A percentile compares a stretch with the other conserved stretches of the same genome.
phyloP scores from a whole-genome alignment of 805 yeast species.

The Ogataea thermomethanolica region DNA sequence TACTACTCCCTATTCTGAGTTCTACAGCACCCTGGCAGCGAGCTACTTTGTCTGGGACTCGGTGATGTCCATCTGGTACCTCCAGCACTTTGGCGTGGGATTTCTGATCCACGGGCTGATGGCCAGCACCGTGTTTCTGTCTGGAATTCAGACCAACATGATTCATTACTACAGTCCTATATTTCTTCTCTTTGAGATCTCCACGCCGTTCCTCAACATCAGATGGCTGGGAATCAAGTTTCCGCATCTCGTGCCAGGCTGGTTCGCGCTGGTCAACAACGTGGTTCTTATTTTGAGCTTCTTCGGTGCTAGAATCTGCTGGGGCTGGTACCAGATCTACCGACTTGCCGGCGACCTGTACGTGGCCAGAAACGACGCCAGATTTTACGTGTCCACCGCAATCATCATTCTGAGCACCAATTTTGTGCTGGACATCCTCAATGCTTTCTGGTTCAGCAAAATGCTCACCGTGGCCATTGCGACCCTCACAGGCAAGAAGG shows the following conservation, averaged over 20 bases:
- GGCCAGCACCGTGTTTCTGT: slow-evolving; percentile 32
- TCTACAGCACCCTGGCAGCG: slow-evolving; percentile 31
- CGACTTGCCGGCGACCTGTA: slow-evolving; percentile 29
- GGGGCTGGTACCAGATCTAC: slow-evolving; percentile 39
- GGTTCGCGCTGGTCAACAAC: slow-evolving; percentile 32
- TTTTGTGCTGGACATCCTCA: slow-evolving; percentile 33
- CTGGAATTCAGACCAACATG: slow-evolving; percentile 23
- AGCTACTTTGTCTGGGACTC: slow-evolving; percentile 38
- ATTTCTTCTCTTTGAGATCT: slow-evolving; percentile 35
- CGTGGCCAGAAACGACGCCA: slow-evolving; percentile 24
- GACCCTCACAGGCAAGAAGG: slow-evolving; percentile 30
- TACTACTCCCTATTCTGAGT: slow-evolving; percentile 32
- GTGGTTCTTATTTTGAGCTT: slow-evolving; percentile 32
- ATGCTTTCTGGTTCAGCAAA: slow-evolving; percentile 37
- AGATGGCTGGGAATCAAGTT: slow-evolving; percentile 38
- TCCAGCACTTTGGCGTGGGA: slow-evolving; percentile 33
- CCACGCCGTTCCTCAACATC: slow-evolving; percentile 37
- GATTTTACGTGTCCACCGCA: slow-evolving; percentile 28
- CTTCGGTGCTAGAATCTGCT: slow-evolving; percentile 34
- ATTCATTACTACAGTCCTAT: slow-evolving; percentile 35
- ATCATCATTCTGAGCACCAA: slow-evolving; percentile 31
- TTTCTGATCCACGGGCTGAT: slow-evolving; percentile 36
- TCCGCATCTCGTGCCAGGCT: slow-evolving; percentile 23
- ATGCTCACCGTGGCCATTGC: slow-evolving; percentile 36
- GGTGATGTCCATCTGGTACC: slow-evolving; percentile 26